These are phyloP conservation scores for Phtheirospermum japonicum DNA, from an alignment of 257 asterid species.

Conservation along the genomic window DNA sequence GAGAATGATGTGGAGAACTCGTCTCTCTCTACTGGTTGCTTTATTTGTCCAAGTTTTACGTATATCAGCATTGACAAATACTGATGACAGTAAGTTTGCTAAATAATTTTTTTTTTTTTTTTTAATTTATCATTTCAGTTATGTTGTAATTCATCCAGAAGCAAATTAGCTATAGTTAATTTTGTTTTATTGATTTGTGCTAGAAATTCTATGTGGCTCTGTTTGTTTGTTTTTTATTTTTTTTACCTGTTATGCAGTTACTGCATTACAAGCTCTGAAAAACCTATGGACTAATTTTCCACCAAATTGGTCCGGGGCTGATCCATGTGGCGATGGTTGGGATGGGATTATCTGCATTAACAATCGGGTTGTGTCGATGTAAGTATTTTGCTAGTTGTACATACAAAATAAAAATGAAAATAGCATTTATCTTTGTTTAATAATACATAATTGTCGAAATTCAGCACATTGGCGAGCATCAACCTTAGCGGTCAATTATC, in stretches of 20 bases:
- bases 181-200: neutral
- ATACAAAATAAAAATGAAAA: neutral
- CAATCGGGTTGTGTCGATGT: slow-evolving; percentile 62
- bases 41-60: slow-evolving; percentile 31
- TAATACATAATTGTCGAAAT: slow-evolving; percentile 18
- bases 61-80: slow-evolving; percentile 46
- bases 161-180: too few relatives aligned
- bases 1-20: slow-evolving; percentile 38
- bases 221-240: slow-evolving; percentile 12
- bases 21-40: slow-evolving; percentile 38
- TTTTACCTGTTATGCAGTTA: slow-evolving; percentile 42
- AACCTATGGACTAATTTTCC: slow-evolving; percentile 59
- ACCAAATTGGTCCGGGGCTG: slow-evolving; percentile 67
- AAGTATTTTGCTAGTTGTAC: neutral
- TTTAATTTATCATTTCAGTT: too few relatives aligned
- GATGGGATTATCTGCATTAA: slow-evolving; percentile 58
- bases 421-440: neutral
- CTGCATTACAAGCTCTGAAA: slow-evolving; percentile 46
- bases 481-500: slow-evolving; percentile 57
- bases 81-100: slow-evolving; percentile 45
- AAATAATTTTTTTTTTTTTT: too few relatives aligned
- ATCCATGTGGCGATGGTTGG: slow-evolving; percentile 76
- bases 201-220: neutral
- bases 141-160: too few relatives aligned
- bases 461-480: slow-evolving; percentile 66